phyloP scores from a whole-genome alignment of 148 eudicot species.

The Fagopyrum homotropicum region DNA sequence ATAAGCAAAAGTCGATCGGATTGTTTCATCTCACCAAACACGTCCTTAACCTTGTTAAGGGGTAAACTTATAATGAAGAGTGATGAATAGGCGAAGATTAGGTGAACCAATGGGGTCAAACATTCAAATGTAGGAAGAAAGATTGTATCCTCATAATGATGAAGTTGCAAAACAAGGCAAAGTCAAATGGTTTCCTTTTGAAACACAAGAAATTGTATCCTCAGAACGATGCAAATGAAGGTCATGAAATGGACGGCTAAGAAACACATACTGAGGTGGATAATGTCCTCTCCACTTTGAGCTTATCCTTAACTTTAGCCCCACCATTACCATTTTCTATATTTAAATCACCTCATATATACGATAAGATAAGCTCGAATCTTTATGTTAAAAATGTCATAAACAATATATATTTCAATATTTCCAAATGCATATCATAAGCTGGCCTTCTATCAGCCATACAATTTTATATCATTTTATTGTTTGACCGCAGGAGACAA shows the following conservation, averaged over 20 bases:
- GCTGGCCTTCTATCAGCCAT: neutral
- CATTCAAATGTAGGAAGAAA: too few species aligned
- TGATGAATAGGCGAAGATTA: too few species aligned
- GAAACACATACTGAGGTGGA: slow-evolving; percentile 10
- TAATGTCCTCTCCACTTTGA: neutral
- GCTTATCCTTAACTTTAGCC: neutral
- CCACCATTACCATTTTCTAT: slow-evolving; percentile 1
- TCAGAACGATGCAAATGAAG: neutral
- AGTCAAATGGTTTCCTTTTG: neutral
- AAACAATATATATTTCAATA: neutral
- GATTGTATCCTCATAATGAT: neutral
- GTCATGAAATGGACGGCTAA: slow-evolving; percentile 4
- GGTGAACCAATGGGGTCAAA: too few species aligned
- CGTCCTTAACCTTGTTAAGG: too few species aligned
- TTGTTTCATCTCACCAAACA: too few species aligned
- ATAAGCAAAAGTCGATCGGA: too few species aligned
- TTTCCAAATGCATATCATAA: neutral
- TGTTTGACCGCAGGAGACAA: neutral
- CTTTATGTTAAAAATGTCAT: neutral
- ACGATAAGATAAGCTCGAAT: slow-evolving; percentile 14
- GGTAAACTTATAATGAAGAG: too few species aligned
- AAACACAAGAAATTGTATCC: neutral
- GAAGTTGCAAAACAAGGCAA: neutral
- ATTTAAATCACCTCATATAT: slow-evolving; percentile 4
- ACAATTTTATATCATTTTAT: neutral